Percentiles rank a stretch among this genome's conserved stretches.
phyloP scores from a whole-genome alignment of 306 rosid species.

The Biancaea sappan region DNA sequence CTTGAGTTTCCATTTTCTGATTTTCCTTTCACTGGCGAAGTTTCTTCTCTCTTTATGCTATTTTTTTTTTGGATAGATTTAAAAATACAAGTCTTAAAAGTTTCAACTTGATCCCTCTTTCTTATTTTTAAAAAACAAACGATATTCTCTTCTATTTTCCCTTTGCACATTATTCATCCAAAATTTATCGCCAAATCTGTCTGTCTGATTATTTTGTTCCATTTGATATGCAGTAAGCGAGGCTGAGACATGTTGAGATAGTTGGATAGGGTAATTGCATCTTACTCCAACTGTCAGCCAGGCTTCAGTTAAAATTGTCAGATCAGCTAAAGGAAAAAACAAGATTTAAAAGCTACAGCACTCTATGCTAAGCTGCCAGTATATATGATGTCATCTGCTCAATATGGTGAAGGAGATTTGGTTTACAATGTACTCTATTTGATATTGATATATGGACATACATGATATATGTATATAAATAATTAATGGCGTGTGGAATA shows the following conservation, averaged over 20 bases:
- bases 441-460: neutral
- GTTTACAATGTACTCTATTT: neutral
- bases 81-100: neutral
- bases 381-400: neutral
- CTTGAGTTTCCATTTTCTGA: neutral
- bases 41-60: neutral
- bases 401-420: neutral
- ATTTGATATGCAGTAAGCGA: constrained; percentile 27
- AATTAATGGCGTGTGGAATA: neutral
- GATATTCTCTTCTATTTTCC: no score
- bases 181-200: no score
- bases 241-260: constrained; percentile 3
- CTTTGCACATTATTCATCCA: no score
- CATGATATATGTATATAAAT: neutral
- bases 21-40: neutral
- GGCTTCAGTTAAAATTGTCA: neutral
- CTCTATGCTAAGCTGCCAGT: neutral
- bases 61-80: neutral
- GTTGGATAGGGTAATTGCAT: neutral
- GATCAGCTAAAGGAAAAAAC: neutral
- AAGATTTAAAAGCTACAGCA: neutral
- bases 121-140: no score
- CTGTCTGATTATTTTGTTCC: neutral
- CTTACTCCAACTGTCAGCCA: neutral
- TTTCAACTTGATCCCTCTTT: neutral